phyloP scores from a whole-genome alignment of 495 filamentous ascomycete species.

The Parathielavia hyrcaniae region DNA sequence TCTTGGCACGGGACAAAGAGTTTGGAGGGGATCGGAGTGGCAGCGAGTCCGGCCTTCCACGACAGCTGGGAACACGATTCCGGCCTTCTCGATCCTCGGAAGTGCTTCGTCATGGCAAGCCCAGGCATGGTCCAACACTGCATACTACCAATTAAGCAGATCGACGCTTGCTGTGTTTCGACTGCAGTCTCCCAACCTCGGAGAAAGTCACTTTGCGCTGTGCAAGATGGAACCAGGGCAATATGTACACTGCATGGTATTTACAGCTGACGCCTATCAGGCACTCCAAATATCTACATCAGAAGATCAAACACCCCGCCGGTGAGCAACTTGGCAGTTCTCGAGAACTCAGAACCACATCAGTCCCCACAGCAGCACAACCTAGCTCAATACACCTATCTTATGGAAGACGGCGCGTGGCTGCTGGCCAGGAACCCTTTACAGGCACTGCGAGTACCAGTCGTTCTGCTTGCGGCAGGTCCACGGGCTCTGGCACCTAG shows the following conservation, averaged over 20 bases:
- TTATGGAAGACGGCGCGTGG: background rate
- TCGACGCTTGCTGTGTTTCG: too few relatives aligned
- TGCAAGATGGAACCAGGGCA: background rate
- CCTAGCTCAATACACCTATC: background rate
- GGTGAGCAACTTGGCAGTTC: too few relatives aligned
- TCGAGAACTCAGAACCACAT: too few relatives aligned
- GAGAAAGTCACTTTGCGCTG: too few relatives aligned
- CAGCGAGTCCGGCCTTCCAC: too few relatives aligned
- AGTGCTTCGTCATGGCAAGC: too few relatives aligned
- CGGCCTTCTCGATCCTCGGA: too few relatives aligned
- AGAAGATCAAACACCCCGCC: background rate
- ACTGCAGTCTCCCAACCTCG: too few relatives aligned
- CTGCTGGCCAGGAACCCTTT: background rate
- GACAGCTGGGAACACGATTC: too few relatives aligned
- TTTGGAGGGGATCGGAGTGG: background rate
- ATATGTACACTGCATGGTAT: background rate
- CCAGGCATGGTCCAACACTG: too few relatives aligned
- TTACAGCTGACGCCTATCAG: background rate
- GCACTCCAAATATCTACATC: background rate
- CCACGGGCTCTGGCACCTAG: conserved; percentile 37
- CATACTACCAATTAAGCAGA: too few relatives aligned
- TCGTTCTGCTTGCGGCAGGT: conserved; percentile 37
- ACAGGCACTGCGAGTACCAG: conserved; percentile 42
- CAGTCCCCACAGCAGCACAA: background rate
- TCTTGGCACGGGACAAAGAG: background rate